A percentile compares a stretch with the other conserved stretches of the same genome.
These are phyloP conservation scores for Cryptococcus wingfieldii DNA, from an alignment of 1,284 basidiomycete genomes.

Conservation along the genomic window DNA sequence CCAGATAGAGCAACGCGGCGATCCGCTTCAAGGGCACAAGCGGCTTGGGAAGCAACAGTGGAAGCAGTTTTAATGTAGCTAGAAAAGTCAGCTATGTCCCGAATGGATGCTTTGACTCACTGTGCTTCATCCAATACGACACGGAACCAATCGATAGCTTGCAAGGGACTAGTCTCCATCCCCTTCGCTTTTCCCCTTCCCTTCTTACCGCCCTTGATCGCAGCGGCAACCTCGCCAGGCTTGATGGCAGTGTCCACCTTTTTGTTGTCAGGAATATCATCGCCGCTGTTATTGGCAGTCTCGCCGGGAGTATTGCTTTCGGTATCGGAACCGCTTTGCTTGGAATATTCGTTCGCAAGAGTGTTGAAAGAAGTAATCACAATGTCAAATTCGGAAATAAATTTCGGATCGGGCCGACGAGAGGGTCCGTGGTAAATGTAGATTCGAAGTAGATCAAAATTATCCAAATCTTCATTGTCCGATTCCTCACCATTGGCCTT, in stretches of 20 bases:
- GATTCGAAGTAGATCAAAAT: constrained; percentile 58
- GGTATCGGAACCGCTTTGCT: constrained; percentile 64
- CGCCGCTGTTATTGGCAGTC: constrained; percentile 39
- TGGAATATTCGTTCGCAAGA: constrained; percentile 89
- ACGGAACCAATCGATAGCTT: constrained; percentile 95
- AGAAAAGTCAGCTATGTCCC: neutral
- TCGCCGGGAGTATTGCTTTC: constrained; percentile 35
- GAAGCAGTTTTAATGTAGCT: constrained; percentile 95
- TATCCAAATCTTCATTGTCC: constrained; percentile 22
- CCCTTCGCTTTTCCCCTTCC: constrained; percentile 48
- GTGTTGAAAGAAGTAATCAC: constrained; percentile 98
- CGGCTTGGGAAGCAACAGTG: constrained; percentile 90
- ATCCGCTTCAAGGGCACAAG: constrained; percentile 89
- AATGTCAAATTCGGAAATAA: constrained; percentile 88
- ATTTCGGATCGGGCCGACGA: constrained; percentile 75
- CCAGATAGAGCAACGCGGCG: constrained; percentile 91
- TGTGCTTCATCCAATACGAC: constrained; percentile 98
- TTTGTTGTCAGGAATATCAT: constrained; percentile 28
- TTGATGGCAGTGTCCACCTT: constrained; percentile 67
- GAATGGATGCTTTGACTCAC: constrained; percentile 55
- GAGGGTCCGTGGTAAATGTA: constrained; percentile 95
- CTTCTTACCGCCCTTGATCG: constrained; percentile 60
- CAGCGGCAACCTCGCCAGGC: constrained; percentile 48
- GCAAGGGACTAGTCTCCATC: constrained; percentile 79
- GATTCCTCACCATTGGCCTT: constrained; percentile 19